Evolutionary conservation across 2,329 filamentous ascomycete species (phyloP).

Genomic region (Anthostomella pinea): DNA sequence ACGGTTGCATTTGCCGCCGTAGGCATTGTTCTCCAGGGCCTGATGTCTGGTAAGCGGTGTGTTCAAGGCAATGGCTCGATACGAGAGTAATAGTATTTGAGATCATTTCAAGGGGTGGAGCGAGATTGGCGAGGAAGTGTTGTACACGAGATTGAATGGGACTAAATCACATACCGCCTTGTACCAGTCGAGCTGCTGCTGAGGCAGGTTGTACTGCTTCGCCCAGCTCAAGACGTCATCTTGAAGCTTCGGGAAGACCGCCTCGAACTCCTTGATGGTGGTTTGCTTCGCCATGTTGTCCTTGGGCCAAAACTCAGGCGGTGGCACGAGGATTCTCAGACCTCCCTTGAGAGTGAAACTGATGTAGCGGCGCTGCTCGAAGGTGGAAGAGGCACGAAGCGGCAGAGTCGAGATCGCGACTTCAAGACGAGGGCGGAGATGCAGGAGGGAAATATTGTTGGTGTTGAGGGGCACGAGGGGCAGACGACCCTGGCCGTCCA

Average conservation of each 20-base stretch:
- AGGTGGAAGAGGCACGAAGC: no score
- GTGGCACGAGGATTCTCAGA: background rate
- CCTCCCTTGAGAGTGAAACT: no score
- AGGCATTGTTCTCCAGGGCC: slow-evolving; percentile 80
- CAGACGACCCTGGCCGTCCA: no score
- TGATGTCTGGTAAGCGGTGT: slow-evolving; percentile 35
- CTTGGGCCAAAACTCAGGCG: slow-evolving; percentile 2
- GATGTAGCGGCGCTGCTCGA: no score
- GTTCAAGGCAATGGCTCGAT: slow-evolving; percentile 12
- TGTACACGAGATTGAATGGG: background rate
- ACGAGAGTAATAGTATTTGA: background rate
- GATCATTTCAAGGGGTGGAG: no score
- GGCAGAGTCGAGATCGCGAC: no score
- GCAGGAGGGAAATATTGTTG: background rate
- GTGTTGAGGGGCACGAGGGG: slow-evolving; percentile 15
- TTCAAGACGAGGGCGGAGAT: slow-evolving; percentile 3
- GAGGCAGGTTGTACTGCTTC: slow-evolving; percentile 77
- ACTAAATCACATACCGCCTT: slow-evolving; percentile 59
- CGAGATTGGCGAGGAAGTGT: background rate
- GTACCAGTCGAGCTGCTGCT: slow-evolving; percentile 81
- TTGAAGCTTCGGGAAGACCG: slow-evolving; percentile 82
- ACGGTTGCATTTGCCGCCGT: slow-evolving; percentile 97
- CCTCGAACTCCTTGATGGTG: slow-evolving; percentile 83
- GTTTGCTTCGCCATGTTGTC: slow-evolving; percentile 64
- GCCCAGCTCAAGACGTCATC: slow-evolving; percentile 78